Conservation (phyloP, 768 basidiomycete genomes). For the Lentinula sp. region DNA sequence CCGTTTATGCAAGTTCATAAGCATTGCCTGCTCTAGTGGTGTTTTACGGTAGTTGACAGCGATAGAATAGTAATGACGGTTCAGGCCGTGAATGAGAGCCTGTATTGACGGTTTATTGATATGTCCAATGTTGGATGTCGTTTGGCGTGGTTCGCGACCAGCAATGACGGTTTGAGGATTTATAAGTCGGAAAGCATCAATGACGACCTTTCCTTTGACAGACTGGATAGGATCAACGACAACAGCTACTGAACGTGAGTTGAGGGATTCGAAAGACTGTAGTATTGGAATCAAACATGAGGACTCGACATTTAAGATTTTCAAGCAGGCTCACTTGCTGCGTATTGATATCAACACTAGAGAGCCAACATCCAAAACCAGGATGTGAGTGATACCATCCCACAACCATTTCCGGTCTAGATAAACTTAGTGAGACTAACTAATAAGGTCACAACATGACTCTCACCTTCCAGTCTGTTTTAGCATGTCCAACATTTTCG, state of each 20-base stretch:
- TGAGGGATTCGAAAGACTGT: conserved; percentile 96
- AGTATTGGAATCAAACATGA: not conserved
- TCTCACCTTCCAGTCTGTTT: conserved; percentile 95
- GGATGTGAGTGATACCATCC: conserved; percentile 99
- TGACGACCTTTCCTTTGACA: conserved; percentile 97
- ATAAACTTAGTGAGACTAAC: not conserved
- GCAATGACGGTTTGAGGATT: conserved; percentile 84
- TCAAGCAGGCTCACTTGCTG: conserved; percentile 64
- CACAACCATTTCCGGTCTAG: conserved; percentile 93
- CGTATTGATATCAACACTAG: conserved; percentile 97
- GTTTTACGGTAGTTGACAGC: conserved; percentile 98
- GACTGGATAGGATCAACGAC: conserved; percentile 99
- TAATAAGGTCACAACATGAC: conserved; percentile 8
- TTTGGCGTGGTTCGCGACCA: conserved; percentile 94
- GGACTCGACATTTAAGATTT: conserved; percentile 11
- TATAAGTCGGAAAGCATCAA: conserved; percentile 98
- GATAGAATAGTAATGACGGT: conserved; percentile 97
- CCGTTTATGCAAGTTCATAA: conserved; percentile 98
- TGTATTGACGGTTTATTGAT: conserved; percentile 99
- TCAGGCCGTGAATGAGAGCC: conserved; percentile 94
- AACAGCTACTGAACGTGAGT: conserved; percentile 91
- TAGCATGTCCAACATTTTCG: conserved; percentile 97
- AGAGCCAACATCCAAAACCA: conserved; percentile 99
- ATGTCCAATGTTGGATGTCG: conserved; percentile 97
- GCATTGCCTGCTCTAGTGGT: conserved; percentile 95